A percentile compares a stretch with the other conserved stretches of the same genome.
Evolutionary conservation across 2,329 filamentous ascomycete genomes (phyloP).

Genomic region (Cladosporium sp.): DNA sequence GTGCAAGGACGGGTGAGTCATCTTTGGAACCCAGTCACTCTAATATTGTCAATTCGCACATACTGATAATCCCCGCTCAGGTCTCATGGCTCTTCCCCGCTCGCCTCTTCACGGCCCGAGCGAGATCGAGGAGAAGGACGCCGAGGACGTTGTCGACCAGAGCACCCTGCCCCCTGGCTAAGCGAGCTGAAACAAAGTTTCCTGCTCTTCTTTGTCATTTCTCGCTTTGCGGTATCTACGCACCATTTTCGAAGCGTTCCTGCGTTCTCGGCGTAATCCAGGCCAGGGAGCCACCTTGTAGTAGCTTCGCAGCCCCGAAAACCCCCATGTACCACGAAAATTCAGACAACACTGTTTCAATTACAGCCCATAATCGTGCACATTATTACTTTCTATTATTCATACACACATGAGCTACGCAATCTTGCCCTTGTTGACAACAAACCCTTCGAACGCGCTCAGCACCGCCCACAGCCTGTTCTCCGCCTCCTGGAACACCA

Average conservation of each 20-base stretch:
- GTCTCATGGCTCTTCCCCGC: conserved; percentile 91
- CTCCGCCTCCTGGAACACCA: conserved; percentile 92
- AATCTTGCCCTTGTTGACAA: conserved; percentile 88
- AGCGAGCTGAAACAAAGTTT: conserved; percentile 15
- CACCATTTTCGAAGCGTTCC: neutral
- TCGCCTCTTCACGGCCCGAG: conserved; percentile 74
- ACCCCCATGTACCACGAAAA: neutral
- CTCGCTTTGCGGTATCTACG: neutral
- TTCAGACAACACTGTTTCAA: neutral
- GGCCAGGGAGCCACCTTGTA: neutral
- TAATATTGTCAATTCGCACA: neutral
- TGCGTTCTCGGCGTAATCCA: conserved; percentile 5
- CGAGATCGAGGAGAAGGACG: conserved; percentile 75
- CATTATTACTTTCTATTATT: neutral
- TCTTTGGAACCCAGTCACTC: neutral
- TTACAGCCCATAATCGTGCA: neutral
- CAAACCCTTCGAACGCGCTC: conserved; percentile 74
- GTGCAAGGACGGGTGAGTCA: conserved; percentile 68
- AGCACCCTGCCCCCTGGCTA: conserved; percentile 90
- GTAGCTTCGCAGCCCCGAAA: neutral
- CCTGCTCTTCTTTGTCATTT: neutral
- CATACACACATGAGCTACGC: neutral
- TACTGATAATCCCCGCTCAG: conserved; percentile 28
- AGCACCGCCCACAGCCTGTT: conserved; percentile 90
- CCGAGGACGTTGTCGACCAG: conserved; percentile 88